Percentiles rank a stretch among this genome's conserved stretches.
Evolutionary conservation across 176 grass and related monocot species (phyloP).

Genomic region (Secale cereale): DNA sequence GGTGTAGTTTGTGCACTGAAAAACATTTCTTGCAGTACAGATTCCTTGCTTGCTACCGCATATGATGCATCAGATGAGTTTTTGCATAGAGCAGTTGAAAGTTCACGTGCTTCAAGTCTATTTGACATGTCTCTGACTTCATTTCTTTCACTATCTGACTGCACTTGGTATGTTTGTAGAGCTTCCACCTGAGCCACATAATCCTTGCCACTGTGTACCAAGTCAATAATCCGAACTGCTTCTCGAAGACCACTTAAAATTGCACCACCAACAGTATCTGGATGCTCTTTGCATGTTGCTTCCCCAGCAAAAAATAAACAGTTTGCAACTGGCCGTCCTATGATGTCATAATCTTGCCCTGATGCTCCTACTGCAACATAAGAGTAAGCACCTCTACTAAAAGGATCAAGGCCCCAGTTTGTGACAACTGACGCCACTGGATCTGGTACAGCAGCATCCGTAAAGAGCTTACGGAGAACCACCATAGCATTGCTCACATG

Average conservation of each 20-base stretch:
- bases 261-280: constrained; percentile 99
- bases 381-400: constrained; percentile 92
- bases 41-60: constrained; percentile 64
- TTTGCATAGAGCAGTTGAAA: constrained; percentile 66
- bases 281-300: constrained; percentile 98
- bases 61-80: constrained; percentile 53
- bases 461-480: constrained; percentile 89
- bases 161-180: constrained; percentile 69
- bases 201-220: constrained; percentile 71
- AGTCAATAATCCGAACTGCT: constrained; percentile 86
- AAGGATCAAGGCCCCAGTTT: constrained; percentile 97
- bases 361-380: constrained; percentile 95
- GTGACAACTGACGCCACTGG: constrained; percentile 91
- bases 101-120: constrained; percentile 77
- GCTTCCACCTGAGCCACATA: constrained; percentile 86
- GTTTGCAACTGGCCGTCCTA: constrained; percentile 84
- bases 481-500: constrained; percentile 84
- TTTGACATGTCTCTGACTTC: constrained; percentile 86
- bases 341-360: constrained; percentile 91
- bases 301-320: constrained; percentile 98
- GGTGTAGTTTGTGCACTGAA: constrained; percentile 87
- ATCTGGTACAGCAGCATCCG: constrained; percentile 73
- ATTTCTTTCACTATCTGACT: constrained; percentile 82
- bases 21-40: constrained; percentile 88
- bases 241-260: constrained; percentile 98